Conservation (phyloP, 1,284 basidiomycete genomes). For the Austroboletus olivaceoglutinosus region DNA sequence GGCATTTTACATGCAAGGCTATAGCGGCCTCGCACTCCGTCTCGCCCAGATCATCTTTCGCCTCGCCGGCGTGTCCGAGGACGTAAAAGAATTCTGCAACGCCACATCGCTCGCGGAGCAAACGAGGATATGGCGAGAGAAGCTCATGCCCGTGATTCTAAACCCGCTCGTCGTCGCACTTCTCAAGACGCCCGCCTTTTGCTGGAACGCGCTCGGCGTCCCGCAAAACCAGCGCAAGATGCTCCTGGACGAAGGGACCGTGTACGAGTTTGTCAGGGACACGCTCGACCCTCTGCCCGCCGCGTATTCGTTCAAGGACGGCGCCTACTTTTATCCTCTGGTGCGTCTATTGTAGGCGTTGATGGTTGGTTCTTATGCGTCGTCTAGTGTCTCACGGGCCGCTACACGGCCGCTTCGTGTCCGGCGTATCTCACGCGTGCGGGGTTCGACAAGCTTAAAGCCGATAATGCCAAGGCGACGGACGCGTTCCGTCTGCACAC, state of each 20-base stretch:
- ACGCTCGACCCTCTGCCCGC: conserved; percentile 65
- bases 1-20: conserved; percentile 74
- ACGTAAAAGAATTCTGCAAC: conserved; percentile 58
- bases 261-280: conserved; percentile 58
- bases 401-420: conserved; percentile 67
- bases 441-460: conserved; percentile 61
- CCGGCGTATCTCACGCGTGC: conserved; percentile 70
- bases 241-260: conserved; percentile 62
- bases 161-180: conserved; percentile 65
- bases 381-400: conserved; percentile 56
- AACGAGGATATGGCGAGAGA: conserved; percentile 61
- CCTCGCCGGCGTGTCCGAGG: conserved; percentile 56
- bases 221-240: conserved; percentile 74
- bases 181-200: conserved; percentile 64
- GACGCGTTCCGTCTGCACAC: conserved; percentile 78
- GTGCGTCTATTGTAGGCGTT: conserved; percentile 30
- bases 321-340: conserved; percentile 69
- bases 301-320: conserved; percentile 50
- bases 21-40: conserved; percentile 71
- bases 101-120: conserved; percentile 62
- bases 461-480: conserved; percentile 47
- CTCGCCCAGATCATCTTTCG: conserved; percentile 62
- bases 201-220: conserved; percentile 83
- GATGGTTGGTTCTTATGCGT: not conserved
- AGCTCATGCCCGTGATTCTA: conserved; percentile 63